Base-by-base conservation (phyloP, 78 protist genomes). In the Pelomyxa schiedti region DNA sequence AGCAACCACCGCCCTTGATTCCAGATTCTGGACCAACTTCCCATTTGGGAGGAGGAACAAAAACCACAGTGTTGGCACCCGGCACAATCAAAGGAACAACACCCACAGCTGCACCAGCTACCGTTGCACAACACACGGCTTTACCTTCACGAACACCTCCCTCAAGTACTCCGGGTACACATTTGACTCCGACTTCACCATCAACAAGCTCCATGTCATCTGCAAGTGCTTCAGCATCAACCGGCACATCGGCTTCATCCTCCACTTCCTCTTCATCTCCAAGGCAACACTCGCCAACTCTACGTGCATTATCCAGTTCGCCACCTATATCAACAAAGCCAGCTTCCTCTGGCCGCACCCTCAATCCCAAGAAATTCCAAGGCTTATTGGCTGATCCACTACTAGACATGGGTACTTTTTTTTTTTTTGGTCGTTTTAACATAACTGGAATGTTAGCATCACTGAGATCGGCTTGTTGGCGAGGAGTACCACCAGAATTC, bases 391-490 rank as follows among this genome's bases (percentile, higher is more conserved):
- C 40, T 22, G 74, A 35, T 2, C 8, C 58, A 16, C 69, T 75
- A 40, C 80, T 79, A 30, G 84, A 79, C 69, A 68, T 79, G 53
- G 24, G 24, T n/a, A 52, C 24, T 24, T 24, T 52, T n/a, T 52
- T 24, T 24, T 52, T 24, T n/a, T 52, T n/a, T 52, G 63, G 24
- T 52, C 24, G 24, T 52, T 24, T 52, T n/a, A 52, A n/a, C 24
- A n/a, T 52, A n/a, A n/a, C 24, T 52, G 24, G 24, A 24, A n/a
- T 52, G 24, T 52, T 67, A 39, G 80, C 74, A 42, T 29, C 58
- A 9, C 69, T 81, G 36, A 81, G 75, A 42, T 58, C 39, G 22
- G 38, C 69, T 1, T 79, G 79, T 30, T 81, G 86, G 86, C 26
- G 80, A 8, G 86, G 86, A 24, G 32, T 81, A 39, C 79, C 79